phyloP scores from a whole-genome alignment of 306 rosid genomes.

The Aeschynomene evenia region DNA sequence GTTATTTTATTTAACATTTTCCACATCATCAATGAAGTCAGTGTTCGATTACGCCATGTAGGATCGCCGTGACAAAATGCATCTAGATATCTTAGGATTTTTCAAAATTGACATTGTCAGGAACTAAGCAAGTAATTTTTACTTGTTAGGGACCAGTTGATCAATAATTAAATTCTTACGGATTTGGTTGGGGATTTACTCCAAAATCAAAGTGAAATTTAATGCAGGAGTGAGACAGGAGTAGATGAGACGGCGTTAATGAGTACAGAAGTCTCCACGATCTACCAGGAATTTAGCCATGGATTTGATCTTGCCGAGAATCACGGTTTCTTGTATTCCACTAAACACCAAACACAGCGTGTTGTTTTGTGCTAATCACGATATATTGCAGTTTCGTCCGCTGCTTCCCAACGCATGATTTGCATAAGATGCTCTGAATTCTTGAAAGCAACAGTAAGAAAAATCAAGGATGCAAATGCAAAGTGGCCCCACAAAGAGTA shows the following conservation, averaged over 20 bases:
- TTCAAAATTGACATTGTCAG: no score
- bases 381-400: background rate
- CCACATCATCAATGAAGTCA: no score
- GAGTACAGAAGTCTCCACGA: background rate
- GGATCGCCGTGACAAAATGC: no score
- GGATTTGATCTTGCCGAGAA: constrained; percentile 25
- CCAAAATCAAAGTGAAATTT: no score
- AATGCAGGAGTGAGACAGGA: no score
- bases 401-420: background rate
- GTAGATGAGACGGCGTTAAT: background rate
- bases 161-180: no score
- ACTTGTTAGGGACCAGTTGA: no score
- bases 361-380: background rate
- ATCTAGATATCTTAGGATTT: no score
- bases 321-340: constrained; percentile 22
- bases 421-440: constrained; percentile 19
- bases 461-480: background rate
- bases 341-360: background rate
- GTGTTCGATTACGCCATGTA: no score
- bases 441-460: background rate
- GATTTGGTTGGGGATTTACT: no score
- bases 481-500: background rate
- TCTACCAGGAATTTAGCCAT: background rate
- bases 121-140: no score
- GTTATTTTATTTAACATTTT: no score